Evolutionary conservation across 1,284 basidiomycete genomes (phyloP).

Genomic region (Ustilago sp.): DNA sequence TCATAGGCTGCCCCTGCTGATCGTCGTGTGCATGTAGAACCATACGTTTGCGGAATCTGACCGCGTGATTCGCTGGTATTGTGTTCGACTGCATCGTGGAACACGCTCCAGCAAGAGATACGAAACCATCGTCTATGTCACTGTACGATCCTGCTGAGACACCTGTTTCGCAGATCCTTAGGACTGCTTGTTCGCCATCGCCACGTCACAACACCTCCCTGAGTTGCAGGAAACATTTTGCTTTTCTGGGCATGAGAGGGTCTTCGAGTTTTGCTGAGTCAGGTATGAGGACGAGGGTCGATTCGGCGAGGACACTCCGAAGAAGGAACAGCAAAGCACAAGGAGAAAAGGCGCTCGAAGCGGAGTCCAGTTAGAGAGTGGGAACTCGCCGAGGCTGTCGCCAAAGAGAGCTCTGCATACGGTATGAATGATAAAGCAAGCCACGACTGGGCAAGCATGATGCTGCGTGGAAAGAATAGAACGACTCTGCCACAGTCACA

Average conservation of each 20-base stretch:
- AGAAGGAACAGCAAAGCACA: neutral
- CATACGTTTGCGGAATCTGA: neutral
- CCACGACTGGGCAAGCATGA: slow-evolving; percentile 8
- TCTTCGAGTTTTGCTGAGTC: neutral
- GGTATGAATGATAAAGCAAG: neutral
- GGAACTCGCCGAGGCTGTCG: neutral
- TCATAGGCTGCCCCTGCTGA: neutral
- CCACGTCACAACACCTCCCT: too few relatives aligned
- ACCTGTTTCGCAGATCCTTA: neutral
- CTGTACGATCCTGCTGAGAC: slow-evolving; percentile 4
- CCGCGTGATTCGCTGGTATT: neutral
- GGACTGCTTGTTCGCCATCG: neutral
- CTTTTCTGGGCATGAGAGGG: neutral
- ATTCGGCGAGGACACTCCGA: too few relatives aligned
- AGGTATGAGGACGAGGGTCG: too few relatives aligned
- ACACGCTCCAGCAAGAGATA: neutral
- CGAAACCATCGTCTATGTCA: neutral
- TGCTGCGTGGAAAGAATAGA: neutral
- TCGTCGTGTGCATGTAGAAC: neutral
- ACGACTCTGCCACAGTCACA: neutral
- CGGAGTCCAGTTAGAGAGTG: neutral
- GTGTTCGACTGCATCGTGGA: slow-evolving; percentile 2
- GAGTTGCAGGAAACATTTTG: neutral
- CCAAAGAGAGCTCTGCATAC: neutral
- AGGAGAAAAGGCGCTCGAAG: neutral